These are phyloP conservation scores for Exophiala spinifera DNA, from an alignment of 2,329 filamentous ascomycete species.

Conservation along the genomic window DNA sequence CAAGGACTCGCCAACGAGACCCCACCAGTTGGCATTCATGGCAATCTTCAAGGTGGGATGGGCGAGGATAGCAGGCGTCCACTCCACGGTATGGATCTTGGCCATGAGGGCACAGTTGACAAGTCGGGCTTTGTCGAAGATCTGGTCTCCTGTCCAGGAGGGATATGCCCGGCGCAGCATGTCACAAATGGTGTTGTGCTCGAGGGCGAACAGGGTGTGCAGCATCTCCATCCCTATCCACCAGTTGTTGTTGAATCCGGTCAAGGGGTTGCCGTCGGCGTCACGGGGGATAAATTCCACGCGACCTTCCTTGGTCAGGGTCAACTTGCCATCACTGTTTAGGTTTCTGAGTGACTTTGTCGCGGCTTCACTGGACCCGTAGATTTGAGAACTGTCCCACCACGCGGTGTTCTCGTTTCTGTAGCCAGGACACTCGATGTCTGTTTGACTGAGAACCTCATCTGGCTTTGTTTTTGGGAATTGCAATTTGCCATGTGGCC, in stretches of 20 bases:
- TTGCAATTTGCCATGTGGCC: slow-evolving; percentile 38
- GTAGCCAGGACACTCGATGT: slow-evolving; percentile 41
- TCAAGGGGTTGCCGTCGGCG: slow-evolving; percentile 37
- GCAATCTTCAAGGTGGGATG: slow-evolving; percentile 44
- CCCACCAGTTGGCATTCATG: slow-evolving; percentile 50
- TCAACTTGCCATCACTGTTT: slow-evolving; percentile 40
- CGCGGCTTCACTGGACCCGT: slow-evolving; percentile 41
- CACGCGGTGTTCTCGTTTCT: slow-evolving; percentile 44
- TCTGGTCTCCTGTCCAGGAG: slow-evolving; percentile 39
- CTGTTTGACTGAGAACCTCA: slow-evolving; percentile 35
- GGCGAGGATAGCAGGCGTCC: slow-evolving; percentile 48
- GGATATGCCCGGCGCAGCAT: slow-evolving; percentile 38
- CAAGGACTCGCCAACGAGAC: slow-evolving; percentile 41
- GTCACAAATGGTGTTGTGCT: slow-evolving; percentile 48
- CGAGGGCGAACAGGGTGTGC: slow-evolving; percentile 47
- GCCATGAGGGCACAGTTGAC: slow-evolving; percentile 49
- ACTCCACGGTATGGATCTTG: slow-evolving; percentile 51
- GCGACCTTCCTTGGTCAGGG: slow-evolving; percentile 34
- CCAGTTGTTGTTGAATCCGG: slow-evolving; percentile 47
- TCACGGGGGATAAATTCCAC: slow-evolving; percentile 39
- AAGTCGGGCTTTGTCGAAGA: slow-evolving; percentile 47
- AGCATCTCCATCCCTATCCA: slow-evolving; percentile 48
- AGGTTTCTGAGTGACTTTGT: slow-evolving; percentile 39
- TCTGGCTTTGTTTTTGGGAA: slow-evolving; percentile 34
- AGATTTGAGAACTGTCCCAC: slow-evolving; percentile 51